Base-by-base conservation (phyloP, 2,329 filamentous ascomycete genomes). In the Cladosporium sp. region DNA sequence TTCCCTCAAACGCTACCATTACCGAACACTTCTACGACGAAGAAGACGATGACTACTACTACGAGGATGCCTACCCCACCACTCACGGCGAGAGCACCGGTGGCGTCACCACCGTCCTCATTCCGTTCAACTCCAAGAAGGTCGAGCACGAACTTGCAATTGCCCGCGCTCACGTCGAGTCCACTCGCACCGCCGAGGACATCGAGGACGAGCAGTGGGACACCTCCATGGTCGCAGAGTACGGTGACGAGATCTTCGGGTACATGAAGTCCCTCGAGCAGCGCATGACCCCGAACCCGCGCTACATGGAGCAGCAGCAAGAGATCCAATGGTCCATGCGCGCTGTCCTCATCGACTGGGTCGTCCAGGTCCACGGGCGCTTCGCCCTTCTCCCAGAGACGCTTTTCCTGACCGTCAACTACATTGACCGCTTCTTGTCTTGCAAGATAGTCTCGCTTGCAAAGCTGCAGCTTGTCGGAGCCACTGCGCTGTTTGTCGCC, bases 321-420 rank as follows among this genome's bases (percentile, higher is more conserved):
- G 94, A 98, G 79, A 96, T 99, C 66, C 92, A 97, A 77, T 99
- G 95, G 95, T 97, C 93, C 2, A 99, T 98, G 95, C 92, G 95
- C 57, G 90, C 93, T 6, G 92, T 98, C 26, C 85, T 99, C 64
- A 96, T 99, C 89, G 95, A 98, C 79, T 99, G 95, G 95, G 85
- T 99, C 52, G 91, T 98, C 57, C 93, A 99, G 78, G 95, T 99
- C 34, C 95, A 99, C 78, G 88, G 90, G 72, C 92, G 95, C 41
- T 99, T 99, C 81, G 88, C 86, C 41, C 86, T 99, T 32, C 87
- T 98, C 10, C 94, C 94, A 0, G 95, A 99, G 83, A 99, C 95
- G 0, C 83, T 99, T 6, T 99, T 97, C 81, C 87, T 98, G 66
- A 91, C 90, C 30, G 92, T 96, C 80, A 99, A 99, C 82, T 97